phyloP scores from a whole-genome alignment of 169 alveolate genomes.

The Ichthyophthirius multifiliis region DNA sequence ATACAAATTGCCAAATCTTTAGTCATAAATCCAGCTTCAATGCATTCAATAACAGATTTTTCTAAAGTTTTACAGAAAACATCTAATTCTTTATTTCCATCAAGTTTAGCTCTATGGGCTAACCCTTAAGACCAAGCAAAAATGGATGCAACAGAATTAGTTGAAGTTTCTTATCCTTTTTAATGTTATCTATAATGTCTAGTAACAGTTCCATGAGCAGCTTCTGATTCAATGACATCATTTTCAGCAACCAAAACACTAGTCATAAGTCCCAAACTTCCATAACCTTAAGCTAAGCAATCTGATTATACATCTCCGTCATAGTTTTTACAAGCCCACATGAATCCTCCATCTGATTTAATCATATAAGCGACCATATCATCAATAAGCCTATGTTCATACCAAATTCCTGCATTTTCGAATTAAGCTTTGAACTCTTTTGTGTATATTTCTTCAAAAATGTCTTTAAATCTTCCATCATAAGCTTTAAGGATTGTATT shows the following conservation, averaged over 20 bases:
- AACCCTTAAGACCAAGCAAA: conserved; percentile 69
- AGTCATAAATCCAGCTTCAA: conserved; percentile 64
- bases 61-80: conserved; percentile 40
- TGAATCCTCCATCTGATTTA: conserved; percentile 67
- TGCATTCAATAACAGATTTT: conserved; percentile 46
- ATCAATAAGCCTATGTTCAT: conserved; percentile 78
- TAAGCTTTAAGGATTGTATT: conserved; percentile 67
- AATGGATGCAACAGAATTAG: conserved; percentile 65
- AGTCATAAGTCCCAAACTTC: conserved; percentile 77
- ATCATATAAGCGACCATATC: conserved; percentile 77
- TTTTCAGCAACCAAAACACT: conserved; percentile 53
- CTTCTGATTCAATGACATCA: conserved; percentile 68
- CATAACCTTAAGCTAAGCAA: conserved; percentile 77
- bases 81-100: conserved; percentile 25
- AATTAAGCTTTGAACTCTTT: conserved; percentile 45
- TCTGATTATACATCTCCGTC: conserved; percentile 80
- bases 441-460: conserved; percentile 55
- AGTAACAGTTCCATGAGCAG: conserved; percentile 84
- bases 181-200: conserved; percentile 65
- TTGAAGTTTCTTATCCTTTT: conserved; percentile 47
- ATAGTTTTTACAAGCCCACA: conserved; percentile 77
- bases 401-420: conserved; percentile 48
- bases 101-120: conserved; percentile 48
- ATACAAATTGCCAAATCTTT: conserved; percentile 67
- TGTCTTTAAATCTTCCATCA: conserved; percentile 71